Conservation (phyloP, 345 rosid species). For the Syzygium aromaticum region DNA sequence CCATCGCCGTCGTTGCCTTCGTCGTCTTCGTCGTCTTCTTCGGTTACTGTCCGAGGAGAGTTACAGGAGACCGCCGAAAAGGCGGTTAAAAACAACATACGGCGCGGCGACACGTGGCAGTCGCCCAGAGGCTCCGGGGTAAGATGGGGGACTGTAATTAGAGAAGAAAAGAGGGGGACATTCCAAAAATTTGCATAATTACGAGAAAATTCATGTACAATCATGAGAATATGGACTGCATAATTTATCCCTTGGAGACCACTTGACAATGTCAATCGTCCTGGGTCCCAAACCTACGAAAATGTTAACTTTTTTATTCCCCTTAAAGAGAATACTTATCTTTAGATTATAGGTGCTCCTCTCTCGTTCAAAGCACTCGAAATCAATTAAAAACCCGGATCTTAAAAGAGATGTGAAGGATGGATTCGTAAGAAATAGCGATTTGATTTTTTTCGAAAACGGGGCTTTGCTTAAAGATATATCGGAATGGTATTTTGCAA, state of each 20-base stretch:
- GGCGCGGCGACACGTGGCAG: background rate
- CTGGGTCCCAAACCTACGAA: background rate
- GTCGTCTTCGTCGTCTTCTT: background rate
- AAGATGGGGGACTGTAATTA: background rate
- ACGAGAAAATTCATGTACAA: background rate
- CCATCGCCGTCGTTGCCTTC: background rate
- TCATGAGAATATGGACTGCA: background rate
- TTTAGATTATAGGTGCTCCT: background rate
- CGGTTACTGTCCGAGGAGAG: background rate
- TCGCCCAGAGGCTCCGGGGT: background rate
- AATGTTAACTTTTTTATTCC: background rate
- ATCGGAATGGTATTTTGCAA: background rate
- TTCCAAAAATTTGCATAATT: background rate
- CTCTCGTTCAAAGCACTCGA: background rate
- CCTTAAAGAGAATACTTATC: background rate
- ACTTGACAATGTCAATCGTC: background rate
- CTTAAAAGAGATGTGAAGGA: background rate
- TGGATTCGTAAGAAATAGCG: background rate
- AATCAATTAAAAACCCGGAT: background rate
- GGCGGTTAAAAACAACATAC: background rate
- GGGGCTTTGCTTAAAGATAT: background rate
- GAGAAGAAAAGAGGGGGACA: background rate
- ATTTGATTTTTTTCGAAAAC: background rate
- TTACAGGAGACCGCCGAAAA: background rate
- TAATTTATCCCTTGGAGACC: background rate